Conservation (phyloP, 305 asterid species). For the Fraxinus ornus region DNA sequence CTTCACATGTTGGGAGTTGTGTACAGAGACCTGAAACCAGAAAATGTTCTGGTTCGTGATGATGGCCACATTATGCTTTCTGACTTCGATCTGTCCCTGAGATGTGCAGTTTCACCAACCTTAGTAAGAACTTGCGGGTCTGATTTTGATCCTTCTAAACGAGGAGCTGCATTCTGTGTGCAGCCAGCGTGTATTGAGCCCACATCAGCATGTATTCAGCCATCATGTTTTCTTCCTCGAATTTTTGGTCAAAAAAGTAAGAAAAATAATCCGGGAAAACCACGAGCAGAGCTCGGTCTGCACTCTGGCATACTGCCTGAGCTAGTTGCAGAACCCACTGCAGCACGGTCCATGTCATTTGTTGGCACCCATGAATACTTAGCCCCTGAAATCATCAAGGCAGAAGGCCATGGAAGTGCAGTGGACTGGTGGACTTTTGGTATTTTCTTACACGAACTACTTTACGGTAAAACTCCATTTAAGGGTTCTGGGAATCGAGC, state of each 20-base stretch:
- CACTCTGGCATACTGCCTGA: constrained; percentile 61
- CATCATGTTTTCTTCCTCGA: constrained; percentile 86
- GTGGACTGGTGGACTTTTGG: constrained; percentile 99
- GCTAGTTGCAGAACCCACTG: constrained; percentile 87
- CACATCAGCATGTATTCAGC: constrained; percentile 73
- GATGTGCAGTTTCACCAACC: constrained; percentile 51
- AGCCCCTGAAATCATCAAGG: constrained; percentile 92
- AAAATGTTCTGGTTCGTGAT: not conserved
- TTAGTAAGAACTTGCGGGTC: constrained; percentile 58
- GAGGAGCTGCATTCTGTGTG: constrained; percentile 71
- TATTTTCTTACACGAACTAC: constrained; percentile 75
- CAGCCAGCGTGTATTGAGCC: constrained; percentile 88
- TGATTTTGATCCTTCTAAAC: constrained; percentile 51
- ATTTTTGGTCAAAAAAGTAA: constrained; percentile 65
- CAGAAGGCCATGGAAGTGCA: constrained; percentile 98
- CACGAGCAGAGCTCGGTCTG: constrained; percentile 45
- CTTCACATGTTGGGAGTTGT: constrained; percentile 54
- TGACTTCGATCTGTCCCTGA: not conserved
- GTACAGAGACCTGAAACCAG: constrained; percentile 5
- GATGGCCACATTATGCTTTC: constrained; percentile 2
- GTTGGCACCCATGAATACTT: constrained; percentile 94
- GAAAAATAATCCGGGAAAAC: constrained; percentile 48
- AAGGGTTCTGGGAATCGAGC: constrained; percentile 93
- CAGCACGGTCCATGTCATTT: constrained; percentile 93
- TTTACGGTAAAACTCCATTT: constrained; percentile 89